Base-by-base conservation (phyloP, 441 rosid genomes). In the Gossypium armourianum region DNA sequence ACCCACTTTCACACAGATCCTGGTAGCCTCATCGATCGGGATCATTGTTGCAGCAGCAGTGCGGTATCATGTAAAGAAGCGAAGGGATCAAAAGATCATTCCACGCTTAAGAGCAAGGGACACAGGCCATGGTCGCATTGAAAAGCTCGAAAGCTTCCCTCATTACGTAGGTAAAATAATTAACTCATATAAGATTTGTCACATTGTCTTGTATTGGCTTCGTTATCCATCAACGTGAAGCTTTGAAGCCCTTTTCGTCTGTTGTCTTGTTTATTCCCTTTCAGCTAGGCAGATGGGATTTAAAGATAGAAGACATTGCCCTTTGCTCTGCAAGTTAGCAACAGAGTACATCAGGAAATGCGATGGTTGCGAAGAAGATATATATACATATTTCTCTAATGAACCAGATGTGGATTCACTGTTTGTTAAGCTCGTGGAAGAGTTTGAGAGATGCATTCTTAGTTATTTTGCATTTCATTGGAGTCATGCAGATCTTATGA, bases 281-380 rank as follows among this genome's bases (percentile, higher is more conserved):
- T 83, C 84, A 94, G 98, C 92, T 7, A 81, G 99, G 81, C 99
- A 90, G 78, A 86, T 95, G 92, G 97, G 97, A 73, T 89, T 92
- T 72, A 77, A 78, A 55, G 96, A 92, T 79, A 87, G 84, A 80
- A 86, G 91, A 84, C 86, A 88, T 68, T 95, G 99, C 70, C 99
- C 96, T 2, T 87, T 78, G 19, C 86, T 95, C 15, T 89, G 94
- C 78, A 90, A 90, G 73, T 75, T 94, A 71, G 97, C 97, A 4
- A 79, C 89, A 19, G 97, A 88, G 74, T 94, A 95, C 68, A 89
- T 95, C 0, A 77, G 78, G 40, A 89, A 89, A 78, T 78, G 84
- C 2, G 94, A 85, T 64, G 84, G 91, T 21, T 86, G 85, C 6
- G 99, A 89, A 80, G 90, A 95, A 28, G 92, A 89, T 56, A 89